Evolutionary conservation across 257 asterid genomes (phyloP), one percentile per base, ranked within the genome.

Genomic region (Nicotiana obtusifolia): DNA sequence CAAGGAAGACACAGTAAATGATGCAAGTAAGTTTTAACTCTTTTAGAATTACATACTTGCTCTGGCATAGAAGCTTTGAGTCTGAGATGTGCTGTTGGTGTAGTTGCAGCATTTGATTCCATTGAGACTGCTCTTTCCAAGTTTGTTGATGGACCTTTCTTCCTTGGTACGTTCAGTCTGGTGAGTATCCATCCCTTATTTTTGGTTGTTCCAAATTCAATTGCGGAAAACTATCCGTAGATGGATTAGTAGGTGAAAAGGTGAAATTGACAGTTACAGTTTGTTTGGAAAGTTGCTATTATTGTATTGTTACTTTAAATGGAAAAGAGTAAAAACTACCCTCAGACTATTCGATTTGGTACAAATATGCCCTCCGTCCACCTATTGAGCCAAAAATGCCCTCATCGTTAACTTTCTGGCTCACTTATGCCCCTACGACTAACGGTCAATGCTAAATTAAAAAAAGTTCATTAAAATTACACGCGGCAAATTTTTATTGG

Each of bases 101-200:
- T 59, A 91, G 97, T 84, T 86, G 78, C 86, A 79, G 92, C 94
- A 44, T 93, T 91, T 71, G 95, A 91, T 84, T 81, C 87, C 80
- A 83, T 94, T 66, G 97, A 93, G 89, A 88, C 33, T 75, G 91
- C 93, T 83, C 96, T 93, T 84, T 90, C 89, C 83, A 94, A 87
- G 86, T 94, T 91, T 37, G 84, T 83, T 3, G 97, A 90, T 60
- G 96, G 97, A 33, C 91, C 97, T 0, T 93, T 94, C 83, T 90
- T 93, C 85, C 95, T 94, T 56, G 98, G 98, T 87, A 84, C 87
- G 59, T 91, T 94, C 66, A 94, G 97, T 88, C 87, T 93, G 90
- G 97, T 91, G 80, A 84, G 94, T 80, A 76, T 56, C 71, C 59
- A 7, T 4, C n/a, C 57, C 31, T 24, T 4, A 67, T 53, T 56